Percentiles rank a stretch among this genome's conserved stretches.
Evolutionary conservation across 257 asterid genomes (phyloP).

Genomic region (Gentiana macrophylla): DNA sequence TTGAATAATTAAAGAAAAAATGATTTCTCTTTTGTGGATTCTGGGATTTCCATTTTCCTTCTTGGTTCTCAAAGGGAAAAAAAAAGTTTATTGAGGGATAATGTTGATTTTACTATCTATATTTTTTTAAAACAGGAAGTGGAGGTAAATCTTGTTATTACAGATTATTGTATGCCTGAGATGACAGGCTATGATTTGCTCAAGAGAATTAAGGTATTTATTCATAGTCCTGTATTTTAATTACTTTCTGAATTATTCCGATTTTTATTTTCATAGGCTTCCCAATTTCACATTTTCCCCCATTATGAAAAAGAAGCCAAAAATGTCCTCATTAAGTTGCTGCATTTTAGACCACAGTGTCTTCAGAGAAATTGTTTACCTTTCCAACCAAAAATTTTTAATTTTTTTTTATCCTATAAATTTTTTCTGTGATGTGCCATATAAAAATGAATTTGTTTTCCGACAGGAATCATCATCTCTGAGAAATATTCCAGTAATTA

Average conservation of each 20-base stretch:
- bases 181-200: constrained; percentile 49
- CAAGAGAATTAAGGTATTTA: constrained; percentile 35
- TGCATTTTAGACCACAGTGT: constrained; percentile 12
- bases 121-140: constrained; percentile 10
- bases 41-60: constrained; percentile 9
- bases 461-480: constrained; percentile 76
- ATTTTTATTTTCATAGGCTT: constrained; percentile 1
- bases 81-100: not conserved
- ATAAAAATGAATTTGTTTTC: not conserved
- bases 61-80: not conserved
- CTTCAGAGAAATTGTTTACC: constrained; percentile 13
- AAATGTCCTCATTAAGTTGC: constrained; percentile 7
- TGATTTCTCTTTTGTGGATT: not conserved
- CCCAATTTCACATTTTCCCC: constrained; percentile 10
- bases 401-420: too few relatives aligned
- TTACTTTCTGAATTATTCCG: not conserved
- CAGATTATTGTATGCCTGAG: constrained; percentile 40
- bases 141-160: constrained; percentile 33
- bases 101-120: not conserved
- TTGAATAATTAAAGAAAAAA: too few relatives aligned
- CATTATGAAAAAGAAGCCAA: constrained; percentile 12
- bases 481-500: constrained; percentile 83
- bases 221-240: constrained; percentile 3
- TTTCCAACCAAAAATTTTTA: too few relatives aligned
- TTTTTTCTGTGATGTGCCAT: not conserved